Percentiles rank a stretch among this genome's conserved stretches.
These are phyloP conservation scores for Piloderma croceum DNA, from an alignment of 768 basidiomycete species.

Conservation along the genomic window DNA sequence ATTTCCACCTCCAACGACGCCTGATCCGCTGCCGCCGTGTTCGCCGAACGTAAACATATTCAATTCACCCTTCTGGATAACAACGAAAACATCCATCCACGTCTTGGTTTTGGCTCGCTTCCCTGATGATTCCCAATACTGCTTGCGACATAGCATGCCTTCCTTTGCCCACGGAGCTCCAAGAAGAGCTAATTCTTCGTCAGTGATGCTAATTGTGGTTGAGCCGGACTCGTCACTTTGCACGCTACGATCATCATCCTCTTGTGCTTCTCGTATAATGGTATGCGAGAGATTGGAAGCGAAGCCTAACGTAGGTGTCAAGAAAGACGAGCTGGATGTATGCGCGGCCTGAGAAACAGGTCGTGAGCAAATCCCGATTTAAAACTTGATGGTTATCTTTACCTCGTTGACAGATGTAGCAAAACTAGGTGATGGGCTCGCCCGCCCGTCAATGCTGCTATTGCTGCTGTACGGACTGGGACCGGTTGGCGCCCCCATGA, in stretches of 20 bases:
- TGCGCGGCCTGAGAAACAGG: constrained; percentile 43
- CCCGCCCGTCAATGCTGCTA: constrained; percentile 77
- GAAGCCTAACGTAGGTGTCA: constrained; percentile 88
- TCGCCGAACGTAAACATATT: constrained; percentile 96
- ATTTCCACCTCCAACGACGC: constrained; percentile 89
- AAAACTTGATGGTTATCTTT: constrained; percentile 10
- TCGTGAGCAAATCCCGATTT: constrained; percentile 1
- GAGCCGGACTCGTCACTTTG: constrained; percentile 60
- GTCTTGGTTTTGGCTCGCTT: constrained; percentile 83
- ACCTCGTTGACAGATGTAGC: constrained; percentile 87
- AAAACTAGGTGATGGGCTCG: constrained; percentile 94
- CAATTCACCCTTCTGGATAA: constrained; percentile 90
- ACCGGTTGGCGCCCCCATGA: constrained; percentile 61
- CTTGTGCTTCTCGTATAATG: constrained; percentile 91
- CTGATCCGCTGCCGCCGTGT: constrained; percentile 50
- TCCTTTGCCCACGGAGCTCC: constrained; percentile 99
- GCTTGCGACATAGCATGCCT: constrained; percentile 90
- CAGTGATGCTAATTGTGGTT: constrained; percentile 80
- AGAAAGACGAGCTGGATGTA: constrained; percentile 61
- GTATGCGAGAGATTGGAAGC: constrained; percentile 94
- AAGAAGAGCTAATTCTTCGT: constrained; percentile 91
- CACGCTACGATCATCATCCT: constrained; percentile 77
- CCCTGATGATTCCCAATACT: constrained; percentile 83
- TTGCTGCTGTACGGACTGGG: constrained; percentile 80
- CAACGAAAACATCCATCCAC: constrained; percentile 95